Conservation (phyloP, 2,329 filamentous ascomycete genomes). For the Monascus ruber region DNA sequence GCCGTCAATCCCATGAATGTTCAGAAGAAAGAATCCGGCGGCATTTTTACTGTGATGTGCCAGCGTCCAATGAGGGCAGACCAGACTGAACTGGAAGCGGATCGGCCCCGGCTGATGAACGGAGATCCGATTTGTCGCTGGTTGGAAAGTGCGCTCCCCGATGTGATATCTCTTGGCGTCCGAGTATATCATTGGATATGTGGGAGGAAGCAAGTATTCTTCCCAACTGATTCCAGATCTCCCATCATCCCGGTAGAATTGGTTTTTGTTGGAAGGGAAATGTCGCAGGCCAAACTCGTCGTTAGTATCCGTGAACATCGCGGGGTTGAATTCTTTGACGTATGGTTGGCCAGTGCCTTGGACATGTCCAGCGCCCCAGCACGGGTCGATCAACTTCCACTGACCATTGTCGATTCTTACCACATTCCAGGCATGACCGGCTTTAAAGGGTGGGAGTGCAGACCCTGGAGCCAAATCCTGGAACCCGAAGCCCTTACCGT, state of each 20-base stretch:
- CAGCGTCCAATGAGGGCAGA: constrained; percentile 76
- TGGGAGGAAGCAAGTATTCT: constrained; percentile 61
- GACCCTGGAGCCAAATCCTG: constrained; percentile 50
- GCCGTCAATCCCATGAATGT: constrained; percentile 55
- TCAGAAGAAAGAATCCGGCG: constrained; percentile 54
- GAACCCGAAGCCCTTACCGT: constrained; percentile 80
- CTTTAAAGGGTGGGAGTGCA: constrained; percentile 51
- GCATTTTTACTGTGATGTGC: constrained; percentile 52
- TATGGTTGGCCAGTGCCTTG: constrained; percentile 46
- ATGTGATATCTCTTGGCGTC: constrained; percentile 41
- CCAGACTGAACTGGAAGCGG: constrained; percentile 67
- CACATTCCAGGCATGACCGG: constrained; percentile 84
- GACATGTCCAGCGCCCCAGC: constrained; percentile 80
- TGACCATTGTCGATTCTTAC: constrained; percentile 73
- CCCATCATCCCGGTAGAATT: constrained; percentile 69
- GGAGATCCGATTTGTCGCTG: constrained; percentile 47
- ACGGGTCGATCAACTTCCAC: constrained; percentile 87
- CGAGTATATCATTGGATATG: constrained; percentile 37
- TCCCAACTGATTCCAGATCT: constrained; percentile 57
- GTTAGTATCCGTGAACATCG: constrained; percentile 53
- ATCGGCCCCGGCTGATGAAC: constrained; percentile 48
- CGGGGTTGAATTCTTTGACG: constrained; percentile 55
- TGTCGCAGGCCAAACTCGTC: constrained; percentile 72
- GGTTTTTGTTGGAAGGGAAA: constrained; percentile 55
- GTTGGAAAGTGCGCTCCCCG: constrained; percentile 49